phyloP scores from a whole-genome alignment of 2,329 filamentous ascomycete species.

The Ilyonectria destructans region DNA sequence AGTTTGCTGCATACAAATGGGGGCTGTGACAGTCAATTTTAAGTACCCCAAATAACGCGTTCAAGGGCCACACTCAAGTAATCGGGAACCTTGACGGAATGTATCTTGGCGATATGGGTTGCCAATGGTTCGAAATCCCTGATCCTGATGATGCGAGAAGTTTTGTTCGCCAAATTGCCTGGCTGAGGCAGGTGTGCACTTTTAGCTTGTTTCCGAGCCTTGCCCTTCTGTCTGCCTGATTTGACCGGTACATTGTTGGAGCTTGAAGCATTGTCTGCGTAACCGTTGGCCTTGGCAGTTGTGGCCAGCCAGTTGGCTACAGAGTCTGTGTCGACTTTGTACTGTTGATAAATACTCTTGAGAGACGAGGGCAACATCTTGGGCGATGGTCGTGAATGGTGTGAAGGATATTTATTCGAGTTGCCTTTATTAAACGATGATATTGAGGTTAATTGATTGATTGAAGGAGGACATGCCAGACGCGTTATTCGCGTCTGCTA shows the following conservation, averaged over 20 bases:
- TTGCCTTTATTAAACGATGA: no score
- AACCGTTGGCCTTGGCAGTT: conserved; percentile 39
- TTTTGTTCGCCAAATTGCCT: not conserved
- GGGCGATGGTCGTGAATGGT: not conserved
- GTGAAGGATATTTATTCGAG: not conserved
- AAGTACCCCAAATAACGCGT: conserved; percentile 36
- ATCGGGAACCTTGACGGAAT: conserved; percentile 31
- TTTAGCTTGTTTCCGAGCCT: conserved; percentile 28
- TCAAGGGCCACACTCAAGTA: conserved; percentile 33
- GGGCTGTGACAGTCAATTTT: not conserved
- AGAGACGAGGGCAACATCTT: conserved; percentile 32
- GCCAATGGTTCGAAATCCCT: conserved; percentile 42
- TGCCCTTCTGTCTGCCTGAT: conserved; percentile 30
- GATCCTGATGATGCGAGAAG: conserved; percentile 32
- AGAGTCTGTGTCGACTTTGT: conserved; percentile 43
- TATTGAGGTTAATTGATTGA: no score
- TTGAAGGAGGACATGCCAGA: no score
- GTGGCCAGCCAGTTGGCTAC: conserved; percentile 38
- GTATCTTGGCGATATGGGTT: conserved; percentile 27
- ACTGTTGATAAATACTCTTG: conserved; percentile 36
- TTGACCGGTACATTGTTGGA: conserved; percentile 7
- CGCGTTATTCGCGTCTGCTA: no score
- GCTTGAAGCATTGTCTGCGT: not conserved
- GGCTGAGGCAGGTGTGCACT: not conserved
- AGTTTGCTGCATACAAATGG: not conserved